A percentile compares a stretch with the other conserved stretches of the same genome.
These are phyloP conservation scores for Termitomyces sp. DNA, from an alignment of 768 basidiomycete species.

Conservation along the genomic window DNA sequence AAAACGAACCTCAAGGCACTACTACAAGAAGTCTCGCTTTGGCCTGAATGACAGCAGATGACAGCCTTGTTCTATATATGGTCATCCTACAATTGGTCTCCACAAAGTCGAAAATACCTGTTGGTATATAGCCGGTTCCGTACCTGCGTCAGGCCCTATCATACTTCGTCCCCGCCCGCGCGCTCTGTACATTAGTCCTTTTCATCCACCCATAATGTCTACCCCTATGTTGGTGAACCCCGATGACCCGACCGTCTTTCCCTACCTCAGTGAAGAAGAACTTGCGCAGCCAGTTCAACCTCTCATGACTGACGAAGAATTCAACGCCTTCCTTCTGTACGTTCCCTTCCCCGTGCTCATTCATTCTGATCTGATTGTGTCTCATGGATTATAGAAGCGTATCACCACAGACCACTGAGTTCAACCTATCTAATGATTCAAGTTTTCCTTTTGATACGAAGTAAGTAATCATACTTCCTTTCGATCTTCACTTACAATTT, in stretches of 20 bases:
- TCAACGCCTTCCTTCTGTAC: slow-evolving; percentile 4
- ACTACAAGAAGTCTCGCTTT: slow-evolving; percentile 1
- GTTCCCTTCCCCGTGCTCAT: background rate
- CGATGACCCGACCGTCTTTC: background rate
- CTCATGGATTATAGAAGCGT: background rate
- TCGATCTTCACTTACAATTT: background rate
- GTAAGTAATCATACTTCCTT: background rate
- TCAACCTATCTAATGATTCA: background rate
- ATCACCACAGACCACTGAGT: slow-evolving; percentile 4
- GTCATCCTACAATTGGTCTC: background rate
- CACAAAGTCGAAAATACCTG: background rate
- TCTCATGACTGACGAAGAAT: slow-evolving; percentile 6
- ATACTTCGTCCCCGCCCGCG: background rate
- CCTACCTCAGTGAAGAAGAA: background rate
- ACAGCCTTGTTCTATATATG: slow-evolving; percentile 6
- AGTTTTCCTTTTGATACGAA: background rate
- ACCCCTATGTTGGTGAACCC: background rate
- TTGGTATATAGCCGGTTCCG: background rate
- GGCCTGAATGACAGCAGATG: background rate
- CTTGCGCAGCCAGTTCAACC: background rate
- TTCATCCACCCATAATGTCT: background rate
- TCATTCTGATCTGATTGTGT: background rate
- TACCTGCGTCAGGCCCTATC: background rate
- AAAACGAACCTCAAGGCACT: background rate
- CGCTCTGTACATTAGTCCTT: slow-evolving; percentile 4